Evolutionary conservation across 495 filamentous ascomycete species (phyloP).

Genomic region (Xylaria intraflava): DNA sequence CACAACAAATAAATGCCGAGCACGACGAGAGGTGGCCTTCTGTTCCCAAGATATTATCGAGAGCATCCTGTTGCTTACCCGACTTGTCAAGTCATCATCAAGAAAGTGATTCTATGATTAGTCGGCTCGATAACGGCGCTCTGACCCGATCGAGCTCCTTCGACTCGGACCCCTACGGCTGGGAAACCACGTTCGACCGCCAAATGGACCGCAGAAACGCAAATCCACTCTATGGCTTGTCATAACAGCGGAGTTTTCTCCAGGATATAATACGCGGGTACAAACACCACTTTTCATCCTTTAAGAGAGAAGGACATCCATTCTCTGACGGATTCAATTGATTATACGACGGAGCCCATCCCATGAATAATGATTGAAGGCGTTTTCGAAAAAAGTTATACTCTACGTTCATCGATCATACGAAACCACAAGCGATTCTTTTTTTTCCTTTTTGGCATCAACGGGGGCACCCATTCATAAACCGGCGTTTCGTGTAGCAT

Average conservation of each 20-base stretch:
- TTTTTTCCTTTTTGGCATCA: no score
- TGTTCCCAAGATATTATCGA: background rate
- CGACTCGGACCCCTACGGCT: conserved; percentile 40
- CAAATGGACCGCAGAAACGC: conserved; percentile 18
- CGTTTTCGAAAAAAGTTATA: no score
- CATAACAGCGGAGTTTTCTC: background rate
- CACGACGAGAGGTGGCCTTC: conserved; percentile 4
- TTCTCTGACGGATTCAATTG: no score
- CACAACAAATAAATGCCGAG: conserved; percentile 15
- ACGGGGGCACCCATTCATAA: no score
- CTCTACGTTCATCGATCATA: no score
- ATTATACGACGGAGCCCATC: no score
- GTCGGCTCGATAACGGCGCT: conserved; percentile 14
- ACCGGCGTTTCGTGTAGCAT: no score
- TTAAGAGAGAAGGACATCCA: no score
- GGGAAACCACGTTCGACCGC: conserved; percentile 40
- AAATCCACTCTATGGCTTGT: background rate
- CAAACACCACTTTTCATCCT: background rate
- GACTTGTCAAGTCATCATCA: conserved; percentile 32
- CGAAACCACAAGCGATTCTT: no score
- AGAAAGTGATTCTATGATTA: conserved; percentile 19
- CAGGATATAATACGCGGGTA: background rate
- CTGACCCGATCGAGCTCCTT: conserved; percentile 20
- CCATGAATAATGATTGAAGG: no score
- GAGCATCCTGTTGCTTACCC: conserved; percentile 13